Conservation (phyloP, 2,329 filamentous ascomycete species). For the Arachnomyces sp. region DNA sequence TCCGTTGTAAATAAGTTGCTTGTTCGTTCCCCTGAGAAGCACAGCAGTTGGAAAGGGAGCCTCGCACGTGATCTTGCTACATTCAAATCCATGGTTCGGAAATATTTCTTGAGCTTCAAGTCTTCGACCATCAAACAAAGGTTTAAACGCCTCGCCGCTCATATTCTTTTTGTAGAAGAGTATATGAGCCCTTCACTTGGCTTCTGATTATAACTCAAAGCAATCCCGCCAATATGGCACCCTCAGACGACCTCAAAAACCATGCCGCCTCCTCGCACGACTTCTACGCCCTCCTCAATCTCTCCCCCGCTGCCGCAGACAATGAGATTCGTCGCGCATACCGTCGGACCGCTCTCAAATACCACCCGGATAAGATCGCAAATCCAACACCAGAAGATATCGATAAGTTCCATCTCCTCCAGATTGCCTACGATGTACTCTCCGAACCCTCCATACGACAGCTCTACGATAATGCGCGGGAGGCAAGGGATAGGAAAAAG, state of each 20-base stretch:
- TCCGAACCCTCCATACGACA: slow-evolving; percentile 61
- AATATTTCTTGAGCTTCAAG: no score
- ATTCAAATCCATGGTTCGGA: no score
- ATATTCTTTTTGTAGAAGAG: no score
- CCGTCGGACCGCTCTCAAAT: slow-evolving; percentile 75
- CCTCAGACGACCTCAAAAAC: slow-evolving; percentile 43
- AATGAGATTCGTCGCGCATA: slow-evolving; percentile 77
- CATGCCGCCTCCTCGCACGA: slow-evolving; percentile 59
- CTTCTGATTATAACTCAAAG: background rate
- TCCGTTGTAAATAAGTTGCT: no score
- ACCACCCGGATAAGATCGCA: slow-evolving; percentile 87
- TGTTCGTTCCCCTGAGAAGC: no score
- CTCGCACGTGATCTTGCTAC: no score
- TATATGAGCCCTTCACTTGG: no score
- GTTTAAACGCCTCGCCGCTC: no score
- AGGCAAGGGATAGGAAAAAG: slow-evolving; percentile 62
- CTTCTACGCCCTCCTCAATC: slow-evolving; percentile 68
- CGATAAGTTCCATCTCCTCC: slow-evolving; percentile 75
- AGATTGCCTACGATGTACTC: slow-evolving; percentile 79
- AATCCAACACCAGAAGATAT: slow-evolving; percentile 59
- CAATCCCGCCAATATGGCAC: slow-evolving; percentile 20
- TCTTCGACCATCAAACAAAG: no score
- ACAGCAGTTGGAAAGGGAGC: no score
- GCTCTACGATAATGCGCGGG: slow-evolving; percentile 70
- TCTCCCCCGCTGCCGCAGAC: slow-evolving; percentile 57